phyloP scores from a whole-genome alignment of 768 basidiomycete genomes.

The Trametes villosa region DNA sequence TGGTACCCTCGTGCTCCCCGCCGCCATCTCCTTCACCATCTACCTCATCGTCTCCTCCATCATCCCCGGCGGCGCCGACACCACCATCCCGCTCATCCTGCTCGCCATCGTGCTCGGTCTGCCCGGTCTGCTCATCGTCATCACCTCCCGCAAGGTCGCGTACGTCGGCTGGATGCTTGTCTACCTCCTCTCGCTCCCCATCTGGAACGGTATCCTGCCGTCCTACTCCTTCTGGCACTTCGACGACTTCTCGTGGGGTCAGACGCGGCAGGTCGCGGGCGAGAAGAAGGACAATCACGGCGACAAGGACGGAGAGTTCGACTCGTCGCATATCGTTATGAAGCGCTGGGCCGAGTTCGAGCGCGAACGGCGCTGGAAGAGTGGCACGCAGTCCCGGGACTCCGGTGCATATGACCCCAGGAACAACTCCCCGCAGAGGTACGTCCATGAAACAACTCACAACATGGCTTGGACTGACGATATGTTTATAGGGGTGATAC shows the following conservation, averaged over 20 bases:
- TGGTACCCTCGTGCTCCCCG: conserved; percentile 95
- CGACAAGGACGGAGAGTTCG: conserved; percentile 97
- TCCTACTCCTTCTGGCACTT: conserved; percentile 99
- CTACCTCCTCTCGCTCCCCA: conserved; percentile 89
- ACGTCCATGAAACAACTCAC: conserved; percentile 34
- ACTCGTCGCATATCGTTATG: conserved; percentile 96
- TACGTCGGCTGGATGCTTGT: conserved; percentile 98
- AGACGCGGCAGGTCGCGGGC: conserved; percentile 83
- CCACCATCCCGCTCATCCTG: conserved; percentile 89
- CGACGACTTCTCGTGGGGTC: conserved; percentile 98
- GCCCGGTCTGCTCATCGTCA: conserved; percentile 92
- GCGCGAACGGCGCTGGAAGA: conserved; percentile 92
- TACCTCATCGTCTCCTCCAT: conserved; percentile 90
- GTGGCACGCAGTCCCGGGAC: conserved; percentile 81
- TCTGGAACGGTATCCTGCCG: conserved; percentile 97
- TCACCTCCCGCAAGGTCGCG: conserved; percentile 91
- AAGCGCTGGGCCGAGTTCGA: conserved; percentile 99
- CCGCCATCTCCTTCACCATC: conserved; percentile 95
- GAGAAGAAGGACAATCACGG: conserved; percentile 71
- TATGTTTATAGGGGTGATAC: conserved; percentile 31
- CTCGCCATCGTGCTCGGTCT: conserved; percentile 95
- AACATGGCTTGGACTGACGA: conserved; percentile 13
- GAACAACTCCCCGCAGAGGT: conserved; percentile 58
- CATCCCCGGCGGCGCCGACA: conserved; percentile 77
- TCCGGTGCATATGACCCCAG: conserved; percentile 64